These are phyloP conservation scores for Amanita jacksonii DNA, from an alignment of 768 basidiomycete genomes.

Conservation along the genomic window DNA sequence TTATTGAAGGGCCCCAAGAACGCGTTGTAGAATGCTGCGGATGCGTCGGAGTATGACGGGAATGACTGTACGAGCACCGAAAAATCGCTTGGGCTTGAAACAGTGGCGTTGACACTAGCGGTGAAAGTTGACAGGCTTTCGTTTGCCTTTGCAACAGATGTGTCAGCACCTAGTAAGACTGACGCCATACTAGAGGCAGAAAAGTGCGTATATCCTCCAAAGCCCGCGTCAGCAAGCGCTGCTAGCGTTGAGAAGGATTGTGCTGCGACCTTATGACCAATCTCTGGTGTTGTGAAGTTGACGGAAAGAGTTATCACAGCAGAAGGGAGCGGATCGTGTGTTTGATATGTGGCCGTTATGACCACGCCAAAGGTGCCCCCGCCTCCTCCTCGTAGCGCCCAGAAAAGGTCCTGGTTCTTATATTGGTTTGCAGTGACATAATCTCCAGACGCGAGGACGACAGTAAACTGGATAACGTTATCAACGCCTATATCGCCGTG, in stretches of 20 bases:
- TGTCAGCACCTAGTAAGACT: too few relatives aligned
- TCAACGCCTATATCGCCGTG: slow-evolving; percentile 28
- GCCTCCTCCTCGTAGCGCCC: slow-evolving; percentile 21
- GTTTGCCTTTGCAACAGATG: too few relatives aligned
- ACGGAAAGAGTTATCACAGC: slow-evolving; percentile 17
- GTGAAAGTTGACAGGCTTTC: too few relatives aligned
- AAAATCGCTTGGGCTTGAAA: too few relatives aligned
- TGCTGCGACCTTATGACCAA: slow-evolving; percentile 20
- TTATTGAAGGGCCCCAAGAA: too few relatives aligned
- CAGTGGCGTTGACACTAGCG: too few relatives aligned
- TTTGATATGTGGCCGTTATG: slow-evolving; percentile 35
- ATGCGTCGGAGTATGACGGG: too few relatives aligned
- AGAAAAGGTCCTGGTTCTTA: slow-evolving; percentile 38
- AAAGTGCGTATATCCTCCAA: slow-evolving; percentile 30
- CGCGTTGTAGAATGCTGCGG: too few relatives aligned
- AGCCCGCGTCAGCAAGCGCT: slow-evolving; percentile 29
- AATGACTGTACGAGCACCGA: too few relatives aligned
- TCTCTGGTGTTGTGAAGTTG: slow-evolving; percentile 22
- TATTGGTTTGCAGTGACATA: slow-evolving; percentile 28
- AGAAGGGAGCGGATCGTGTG: slow-evolving; percentile 27
- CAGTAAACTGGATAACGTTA: slow-evolving; percentile 33
- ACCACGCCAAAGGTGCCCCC: slow-evolving; percentile 38
- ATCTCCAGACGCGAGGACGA: slow-evolving; percentile 33
- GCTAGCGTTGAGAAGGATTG: slow-evolving; percentile 25
- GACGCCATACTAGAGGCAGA: background rate